Base-by-base conservation (phyloP, 106 monocot genomes). In the Apostasia shenzhenica region DNA sequence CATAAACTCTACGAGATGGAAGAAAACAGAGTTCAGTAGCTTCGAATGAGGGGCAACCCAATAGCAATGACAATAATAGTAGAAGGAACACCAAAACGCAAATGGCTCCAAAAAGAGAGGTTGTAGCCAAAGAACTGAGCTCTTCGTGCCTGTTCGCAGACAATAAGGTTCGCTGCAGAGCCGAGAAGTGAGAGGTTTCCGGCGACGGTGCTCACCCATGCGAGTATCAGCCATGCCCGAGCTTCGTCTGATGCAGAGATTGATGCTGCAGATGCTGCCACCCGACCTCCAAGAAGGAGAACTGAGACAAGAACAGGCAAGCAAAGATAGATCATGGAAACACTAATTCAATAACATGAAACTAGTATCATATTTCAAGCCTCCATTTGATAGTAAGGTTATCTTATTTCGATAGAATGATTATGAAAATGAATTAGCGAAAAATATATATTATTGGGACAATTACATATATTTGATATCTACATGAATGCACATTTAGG, bases 191-290 rank as follows among this genome's bases (percentile, higher is more conserved):
- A 71, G 5, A 75, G 52, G 39, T 80, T 80, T 38, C 75, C 81
- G 13, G 76, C 76, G 13, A 81, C 81, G 11, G 81, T 81, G 76
- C 81, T 81, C 58, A 76, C 76, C 76, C 81, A 81, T 59, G 81
- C 76, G 1, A 81, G 57, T 61, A 81, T 61, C 26, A 81, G 72
- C 76, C 81, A 81, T 14, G 76, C 71, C 49, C 48, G 76, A 5
- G 72, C 70, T 72, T 61, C 76, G 10, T 81, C 67, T 4, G 45
- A 71, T 0, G 71, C 70, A 5, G 81, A 81, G 38, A 81, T 42
- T 3, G 55, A 26, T 41, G 72, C 44, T 60, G 81, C 76, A 5
- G 81, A 67, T 67, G 76, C 76, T 47, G 81, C 81, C 12, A 81
- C 72, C 41, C 81, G 48, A 14, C 50, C 67, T 44, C 81, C 81